Evolutionary conservation across 108 stramenopile genomes (phyloP), one percentile per base, ranked within the genome.

Genomic region (Nannochloropsis granulata): DNA sequence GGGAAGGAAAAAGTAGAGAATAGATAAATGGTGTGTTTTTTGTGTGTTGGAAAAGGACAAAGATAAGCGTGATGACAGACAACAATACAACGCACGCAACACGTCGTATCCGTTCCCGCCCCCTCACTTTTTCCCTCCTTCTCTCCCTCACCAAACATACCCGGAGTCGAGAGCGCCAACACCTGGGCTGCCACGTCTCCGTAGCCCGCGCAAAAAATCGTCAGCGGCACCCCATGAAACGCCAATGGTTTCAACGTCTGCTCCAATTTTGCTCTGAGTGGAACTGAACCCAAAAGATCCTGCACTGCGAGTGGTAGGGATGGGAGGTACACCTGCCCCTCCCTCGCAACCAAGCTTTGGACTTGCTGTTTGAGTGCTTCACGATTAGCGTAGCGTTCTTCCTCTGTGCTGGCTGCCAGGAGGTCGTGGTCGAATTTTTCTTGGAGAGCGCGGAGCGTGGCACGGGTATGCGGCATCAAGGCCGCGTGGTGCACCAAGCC

Each of bases 161-260:
- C 25, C 24, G 80, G 26, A 2, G 44, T 81, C 19, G 81, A 23
- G 23, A 16, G 13, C 44, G 44, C 25, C 25, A 85, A 19, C 21
- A 81, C 34, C 19, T 79, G 78, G 23, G 85, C 44, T 8, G 82
- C 80, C n/a, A 85, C 44, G 42, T 85, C 85, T 13, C 80, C 85
- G 25, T 79, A 85, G n/a, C 85, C 85, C 43, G 24, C 14, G 25
- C 81, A 85, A 81, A 85, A 85, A 24, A 85, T 23, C 23, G 80
- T 81, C 7, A 71, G n/a, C 19, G 85, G 85, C 21, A 85, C 85
- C 10, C 56, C 56, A 2, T n/a, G 56, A 71, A 71, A 71, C 7
- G 56, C 56, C 56, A 71, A 71, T 10, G n/a, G 16, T n/a, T 71
- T 71, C 21, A 71, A n/a, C 56, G 11, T 71, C 56, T 71, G 56